Evolutionary conservation across 345 rosid species (phyloP), one percentile per base, ranked within the genome.

Genomic region (Brassica incana): DNA sequence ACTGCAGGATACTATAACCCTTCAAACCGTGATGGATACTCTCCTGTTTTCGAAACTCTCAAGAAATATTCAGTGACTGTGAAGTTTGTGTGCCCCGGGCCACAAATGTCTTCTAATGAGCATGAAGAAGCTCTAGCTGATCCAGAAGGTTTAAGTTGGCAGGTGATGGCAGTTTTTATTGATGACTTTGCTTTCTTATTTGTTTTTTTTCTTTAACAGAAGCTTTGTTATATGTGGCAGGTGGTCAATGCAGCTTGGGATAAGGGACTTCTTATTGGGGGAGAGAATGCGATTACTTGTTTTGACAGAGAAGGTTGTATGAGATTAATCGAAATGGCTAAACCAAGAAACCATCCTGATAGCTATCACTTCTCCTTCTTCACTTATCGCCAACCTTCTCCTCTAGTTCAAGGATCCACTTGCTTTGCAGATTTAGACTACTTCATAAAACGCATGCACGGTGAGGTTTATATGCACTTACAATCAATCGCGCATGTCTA

Each of bases 141-240:
- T 83, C 91, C 97, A 14, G 97, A 92, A 80, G 88, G 91, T 82
- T 81, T 91, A 80, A 87, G 88, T 88, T 95, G 97, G 99, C 99
- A 95, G 97, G 99, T 91, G 76, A 75, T 73, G 59, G 27, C 36
- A 70, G 67, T 77, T 12, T 20, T 8, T 30, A 8, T 30, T 62
- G 16, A 15, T 73, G 11, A 60, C 45, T 4, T 52, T 5, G 58
- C 58, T n/a, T 52, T 64, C 45, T 35, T 61, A 35, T 16, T 52
- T 56, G 36, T 58, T 35, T 11, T 58, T 40, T 45, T 50, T 5
- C 72, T 8, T 5, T 62, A 50, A 63, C 75, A 38, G 32, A 50
- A 73, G 62, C 66, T 86, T 29, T 40, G 69, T 52, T 10, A 62
- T 74, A 23, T 29, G 7, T 64, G 72, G 67, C 82, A 95, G 99